Evolutionary conservation across 768 basidiomycete genomes (phyloP), one percentile per base, ranked within the genome.

Genomic region (Filobasidium floriforme): DNA sequence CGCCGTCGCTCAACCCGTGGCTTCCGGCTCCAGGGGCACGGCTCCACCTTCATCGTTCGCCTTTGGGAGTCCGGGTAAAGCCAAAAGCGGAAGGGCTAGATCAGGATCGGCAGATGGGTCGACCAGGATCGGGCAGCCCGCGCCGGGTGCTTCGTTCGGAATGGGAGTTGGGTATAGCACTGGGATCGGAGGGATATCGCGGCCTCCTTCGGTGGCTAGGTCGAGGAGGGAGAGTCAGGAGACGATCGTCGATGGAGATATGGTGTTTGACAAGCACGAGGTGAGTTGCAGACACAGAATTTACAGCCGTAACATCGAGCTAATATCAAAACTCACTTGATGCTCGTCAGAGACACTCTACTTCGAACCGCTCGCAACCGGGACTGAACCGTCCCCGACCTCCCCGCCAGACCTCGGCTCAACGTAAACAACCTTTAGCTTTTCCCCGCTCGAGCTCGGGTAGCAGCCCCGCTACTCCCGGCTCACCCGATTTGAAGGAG

Each of bases 201-300:
- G 54, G 24, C 22, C 22, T 15, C 22, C 29, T 24, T 57, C 54
- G 22, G 54, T 24, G 14, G 54, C 18, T 3, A 49, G 54, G 29
- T 57, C 54, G 24, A 57, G 54, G 54, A 57, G 54, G n/a, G 24
- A 7, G 5, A 57, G 54, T 57, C 54, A 57, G 29, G 54, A 57
- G 14, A 57, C 54, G 54, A 15, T 57, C 54, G 15, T 57, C 22
- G 24, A 49, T 49, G 46, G 46, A 22, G 46, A 49, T 49, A 12
- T 5, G 46, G 46, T 9, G 32, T 37, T 37, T 9, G 32, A 37
- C 32, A 37, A 49, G 46, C 46, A 22, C 46, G 46, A 49, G 46
- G 46, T 49, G 46, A 49, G 46, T 4, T 37, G 3, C 32, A 4
- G 32, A 37, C 32, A 37, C 3, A 37, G 32, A 9, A 4, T 37